These are phyloP conservation scores for Oryza rufipogon DNA, from an alignment of 176 grass and related monocot species.

Conservation along the genomic window DNA sequence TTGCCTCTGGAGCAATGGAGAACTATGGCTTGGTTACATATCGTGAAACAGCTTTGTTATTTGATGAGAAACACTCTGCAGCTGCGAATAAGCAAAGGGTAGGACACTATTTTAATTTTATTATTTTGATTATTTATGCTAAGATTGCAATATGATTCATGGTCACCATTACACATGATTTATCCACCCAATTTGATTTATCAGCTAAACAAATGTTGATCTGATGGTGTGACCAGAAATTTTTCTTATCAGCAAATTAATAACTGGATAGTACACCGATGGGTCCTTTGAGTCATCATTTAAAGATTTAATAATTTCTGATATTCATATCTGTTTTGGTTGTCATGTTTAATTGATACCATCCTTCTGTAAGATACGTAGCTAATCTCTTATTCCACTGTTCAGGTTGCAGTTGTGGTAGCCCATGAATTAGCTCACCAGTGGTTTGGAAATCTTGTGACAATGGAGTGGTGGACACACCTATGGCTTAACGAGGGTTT, in stretches of 20 bases:
- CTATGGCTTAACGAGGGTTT: constrained; percentile 98
- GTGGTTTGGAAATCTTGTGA: constrained; percentile 98
- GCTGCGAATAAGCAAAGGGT: constrained; percentile 90
- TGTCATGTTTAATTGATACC: neutral
- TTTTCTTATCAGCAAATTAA: constrained; percentile 5
- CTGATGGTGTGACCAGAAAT: neutral
- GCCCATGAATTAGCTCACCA: constrained; percentile 98
- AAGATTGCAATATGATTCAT: constrained; percentile 12
- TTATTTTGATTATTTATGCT: constrained; percentile 29
- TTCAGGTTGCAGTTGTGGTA: constrained; percentile 87
- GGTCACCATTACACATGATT: constrained; percentile 18
- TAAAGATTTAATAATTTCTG: constrained; percentile 16
- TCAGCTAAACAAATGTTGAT: neutral
- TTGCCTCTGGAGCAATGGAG: constrained; percentile 86
- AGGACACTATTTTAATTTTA: constrained; percentile 25
- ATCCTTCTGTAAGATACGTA: constrained; percentile 18
- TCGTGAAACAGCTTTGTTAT: constrained; percentile 80
- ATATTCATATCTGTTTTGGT: constrained; percentile 5
- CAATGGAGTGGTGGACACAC: constrained; percentile 99
- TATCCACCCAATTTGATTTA: neutral
- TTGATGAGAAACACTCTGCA: constrained; percentile 84
- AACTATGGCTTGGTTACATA: constrained; percentile 97
- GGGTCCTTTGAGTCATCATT: constrained; percentile 15
- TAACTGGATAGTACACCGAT: neutral
- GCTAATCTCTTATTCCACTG: neutral